Base-by-base conservation (phyloP, 805 yeast genomes). In the Danielozyma ontarioensis region DNA sequence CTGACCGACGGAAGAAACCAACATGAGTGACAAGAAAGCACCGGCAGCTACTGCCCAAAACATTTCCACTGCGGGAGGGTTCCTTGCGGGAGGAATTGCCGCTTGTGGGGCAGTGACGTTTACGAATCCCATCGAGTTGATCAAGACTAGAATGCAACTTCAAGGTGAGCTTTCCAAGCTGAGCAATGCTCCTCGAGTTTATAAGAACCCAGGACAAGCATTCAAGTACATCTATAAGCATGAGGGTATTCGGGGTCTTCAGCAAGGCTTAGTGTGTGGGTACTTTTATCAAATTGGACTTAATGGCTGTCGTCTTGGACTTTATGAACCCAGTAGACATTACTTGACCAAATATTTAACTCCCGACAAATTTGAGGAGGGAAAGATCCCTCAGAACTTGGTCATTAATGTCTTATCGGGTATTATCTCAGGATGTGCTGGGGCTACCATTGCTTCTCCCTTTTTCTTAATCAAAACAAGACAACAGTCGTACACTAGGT, bases 61-160 rank as follows among this genome's bases (percentile, higher is more conserved):
- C 32, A 46, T 54, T 6, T 50, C 58, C n/a, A 48, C 53, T 10
- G 31, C 44, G n/a, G 58, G 59, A 7, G 56, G 58, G 10, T 53
- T 53, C 19, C 36, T 51, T 12, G 59, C 59, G 22, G 59, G 59
- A 5, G 50, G 55, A 6, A 36, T 53, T 5, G 98, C 98, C 3
- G 97, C 97, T 3, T 89, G 97, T 66, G 93, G 95, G 34, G 97
- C 98, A 0, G 98, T 93, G 28, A 90, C 97, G 0, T 80, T 90
- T 54, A 89, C 97, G 3, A 93, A 93, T 55, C 98, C 98, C 4
- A 82, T 93, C 42, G 98, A 93, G 59, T 68, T 93, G 41, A 87
- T 90, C 46, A 93, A 93, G 64, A 93, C 95, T 6, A 70, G 97
- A 63, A 84, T 90, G 95, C 98, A 93, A 59, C 68, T 93, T 29